Percentiles rank a stretch among this genome's conserved stretches.
Conservation (phyloP, 1,139 yeast genomes). For the Nakaseomyces glabratus region DNA sequence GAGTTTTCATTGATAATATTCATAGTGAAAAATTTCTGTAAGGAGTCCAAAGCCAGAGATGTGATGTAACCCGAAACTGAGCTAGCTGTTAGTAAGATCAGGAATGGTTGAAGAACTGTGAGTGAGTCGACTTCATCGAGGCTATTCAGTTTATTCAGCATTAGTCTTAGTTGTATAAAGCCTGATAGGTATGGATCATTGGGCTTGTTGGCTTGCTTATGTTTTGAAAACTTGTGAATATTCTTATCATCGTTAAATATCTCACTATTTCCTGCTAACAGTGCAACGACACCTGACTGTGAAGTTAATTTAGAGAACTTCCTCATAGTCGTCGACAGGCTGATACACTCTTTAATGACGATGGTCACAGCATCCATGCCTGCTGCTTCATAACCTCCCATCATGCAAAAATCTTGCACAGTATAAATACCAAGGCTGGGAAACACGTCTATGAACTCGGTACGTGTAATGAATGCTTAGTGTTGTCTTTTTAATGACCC, state of each 20-base stretch:
- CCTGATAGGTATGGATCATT: constrained; percentile 66
- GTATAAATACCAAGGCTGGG: no score
- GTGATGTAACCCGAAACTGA: constrained; percentile 83
- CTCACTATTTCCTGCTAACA: constrained; percentile 50
- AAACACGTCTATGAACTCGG: no score
- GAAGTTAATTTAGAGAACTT: constrained; percentile 36
- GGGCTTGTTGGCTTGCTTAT: constrained; percentile 35
- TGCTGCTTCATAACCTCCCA: no score
- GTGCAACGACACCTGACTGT: constrained; percentile 83
- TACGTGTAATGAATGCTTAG: no score
- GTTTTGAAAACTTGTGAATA: constrained; percentile 8
- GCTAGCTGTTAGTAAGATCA: constrained; percentile 72
- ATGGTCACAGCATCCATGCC: constrained; percentile 72
- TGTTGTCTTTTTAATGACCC: no score
- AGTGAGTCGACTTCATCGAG: constrained; percentile 55
- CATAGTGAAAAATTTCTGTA: constrained; percentile 60
- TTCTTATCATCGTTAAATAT: constrained; percentile 29
- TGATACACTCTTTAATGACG: constrained; percentile 80
- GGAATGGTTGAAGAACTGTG: constrained; percentile 74
- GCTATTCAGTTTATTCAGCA: constrained; percentile 47
- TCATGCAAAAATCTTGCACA: no score
- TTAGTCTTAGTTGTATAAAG: constrained; percentile 65
- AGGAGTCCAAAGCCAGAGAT: constrained; percentile 65
- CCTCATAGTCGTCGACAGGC: constrained; percentile 84
- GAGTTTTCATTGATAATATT: constrained; percentile 42